These are phyloP conservation scores for Stereum hirsutum DNA, from an alignment of 1,284 basidiomycete species.

Conservation along the genomic window DNA sequence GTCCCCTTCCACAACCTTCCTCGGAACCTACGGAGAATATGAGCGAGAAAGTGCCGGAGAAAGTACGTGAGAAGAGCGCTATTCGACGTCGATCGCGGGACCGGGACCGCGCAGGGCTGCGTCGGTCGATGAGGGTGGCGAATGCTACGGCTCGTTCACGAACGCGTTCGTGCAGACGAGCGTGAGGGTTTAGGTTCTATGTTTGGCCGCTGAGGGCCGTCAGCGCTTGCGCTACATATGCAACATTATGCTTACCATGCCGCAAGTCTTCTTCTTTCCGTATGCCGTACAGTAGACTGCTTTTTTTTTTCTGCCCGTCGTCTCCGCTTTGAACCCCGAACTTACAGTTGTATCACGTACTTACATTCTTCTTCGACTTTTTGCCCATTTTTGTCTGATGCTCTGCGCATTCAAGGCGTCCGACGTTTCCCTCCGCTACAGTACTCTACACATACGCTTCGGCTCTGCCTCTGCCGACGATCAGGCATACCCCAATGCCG, in stretches of 20 bases:
- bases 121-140: conserved; percentile 62
- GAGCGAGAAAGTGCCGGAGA: conserved; percentile 19
- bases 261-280: neutral
- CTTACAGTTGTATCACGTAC: conserved; percentile 3
- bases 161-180: conserved; percentile 24
- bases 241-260: neutral
- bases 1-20: conserved; percentile 2
- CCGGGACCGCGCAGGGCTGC: conserved; percentile 26
- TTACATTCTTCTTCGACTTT: neutral
- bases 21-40: conserved; percentile 2
- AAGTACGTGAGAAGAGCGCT: conserved; percentile 14
- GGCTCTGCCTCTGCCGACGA: conserved; percentile 7
- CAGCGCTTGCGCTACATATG: neutral
- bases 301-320: neutral
- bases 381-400: neutral
- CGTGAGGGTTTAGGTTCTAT: conserved; percentile 12
- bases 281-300: neutral
- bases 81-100: conserved; percentile 3
- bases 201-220: neutral
- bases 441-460: conserved; percentile 1
- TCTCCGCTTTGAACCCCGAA: neutral
- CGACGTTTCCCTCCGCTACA: neutral
- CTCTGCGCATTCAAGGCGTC: neutral
- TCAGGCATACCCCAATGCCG: conserved; percentile 6
- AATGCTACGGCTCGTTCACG: conserved; percentile 39